Conservation (phyloP, 139 green algal genomes). For the Picochlorum sp. region DNA sequence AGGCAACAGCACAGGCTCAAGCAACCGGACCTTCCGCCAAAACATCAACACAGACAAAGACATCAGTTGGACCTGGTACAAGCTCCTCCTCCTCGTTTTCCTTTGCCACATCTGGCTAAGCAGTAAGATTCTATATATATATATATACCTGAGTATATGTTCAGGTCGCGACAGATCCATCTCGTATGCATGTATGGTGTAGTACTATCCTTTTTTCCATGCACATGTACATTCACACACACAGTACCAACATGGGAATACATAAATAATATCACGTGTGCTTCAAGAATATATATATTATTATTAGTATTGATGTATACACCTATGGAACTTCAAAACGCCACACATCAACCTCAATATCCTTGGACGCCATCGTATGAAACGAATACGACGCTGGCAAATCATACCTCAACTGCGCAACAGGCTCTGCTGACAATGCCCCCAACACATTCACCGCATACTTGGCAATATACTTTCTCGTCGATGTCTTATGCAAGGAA, state of each 20-base stretch:
- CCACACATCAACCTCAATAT: conserved; percentile 83
- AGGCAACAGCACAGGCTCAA: neutral
- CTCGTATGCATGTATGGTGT: too few species aligned
- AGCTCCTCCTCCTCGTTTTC: conserved; percentile 1
- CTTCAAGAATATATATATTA: too few species aligned
- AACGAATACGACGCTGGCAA: conserved; percentile 78
- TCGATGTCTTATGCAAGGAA: conserved; percentile 86
- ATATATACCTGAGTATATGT: too few species aligned
- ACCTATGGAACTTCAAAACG: conserved; percentile 46
- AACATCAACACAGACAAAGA: conserved; percentile 1
- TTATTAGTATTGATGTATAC: too few species aligned
- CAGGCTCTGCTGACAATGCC: conserved; percentile 57
- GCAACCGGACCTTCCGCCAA: neutral
- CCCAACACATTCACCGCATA: conserved; percentile 40
- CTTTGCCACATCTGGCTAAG: conserved; percentile 1
- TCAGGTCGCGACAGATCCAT: too few species aligned
- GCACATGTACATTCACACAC: too few species aligned
- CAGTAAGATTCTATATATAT: too few species aligned
- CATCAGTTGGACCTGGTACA: neutral
- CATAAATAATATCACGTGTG: too few species aligned
- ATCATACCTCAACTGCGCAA: conserved; percentile 86
- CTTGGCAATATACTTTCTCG: conserved; percentile 64
- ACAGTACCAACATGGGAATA: too few species aligned
- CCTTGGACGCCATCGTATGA: conserved; percentile 66
- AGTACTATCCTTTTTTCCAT: too few species aligned